Evolutionary conservation across 129 eudicot species (phyloP), one percentile per base, ranked within the genome.

Genomic region (Ambrosia trifida): DNA sequence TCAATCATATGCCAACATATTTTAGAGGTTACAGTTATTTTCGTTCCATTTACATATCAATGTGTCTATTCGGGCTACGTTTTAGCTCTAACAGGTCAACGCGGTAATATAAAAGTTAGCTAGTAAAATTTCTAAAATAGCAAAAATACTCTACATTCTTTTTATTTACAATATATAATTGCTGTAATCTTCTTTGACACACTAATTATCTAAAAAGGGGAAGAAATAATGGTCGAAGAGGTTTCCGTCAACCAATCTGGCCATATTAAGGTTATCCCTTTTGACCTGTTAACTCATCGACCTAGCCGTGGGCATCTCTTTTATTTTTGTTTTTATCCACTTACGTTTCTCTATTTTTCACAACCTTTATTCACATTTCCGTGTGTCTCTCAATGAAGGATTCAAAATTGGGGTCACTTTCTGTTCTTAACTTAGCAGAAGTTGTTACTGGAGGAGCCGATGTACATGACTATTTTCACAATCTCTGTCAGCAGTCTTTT

Each of bases 371-470:
- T 46, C 11, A 54, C 54, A 19, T 11, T 61, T 38, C 50, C 13
- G 33, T 51, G 63, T 64, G 32, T 40, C 6, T 76, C 51, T 49
- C 70, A 43, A 71, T 81, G 81, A 83, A 94, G 99, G 86, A 74
- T 76, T 58, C 85, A 66, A 69, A 68, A 58, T 87, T 82, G 35
- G 78, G 86, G 81, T 82, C 90, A 56, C 43, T 94, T 59, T 87
- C 91, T 36, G 85, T 94, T 76, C 86, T 76, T 36, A 90, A 86
- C 89, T 62, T 94, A 60, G 73, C 83, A 77, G 99, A 94, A 73
- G 89, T 84, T 66, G 90, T 67, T 20, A 79, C 73, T 24, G 78
- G 68, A 43, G 73, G 82, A 41, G 73, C 38, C 38, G 77, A 66
- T 32, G 77, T 41, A 53, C 41, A 54, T 13, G 78, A 72, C 13